phyloP scores from a whole-genome alignment of 176 grass and related monocot genomes.

The Oryza australiensis region DNA sequence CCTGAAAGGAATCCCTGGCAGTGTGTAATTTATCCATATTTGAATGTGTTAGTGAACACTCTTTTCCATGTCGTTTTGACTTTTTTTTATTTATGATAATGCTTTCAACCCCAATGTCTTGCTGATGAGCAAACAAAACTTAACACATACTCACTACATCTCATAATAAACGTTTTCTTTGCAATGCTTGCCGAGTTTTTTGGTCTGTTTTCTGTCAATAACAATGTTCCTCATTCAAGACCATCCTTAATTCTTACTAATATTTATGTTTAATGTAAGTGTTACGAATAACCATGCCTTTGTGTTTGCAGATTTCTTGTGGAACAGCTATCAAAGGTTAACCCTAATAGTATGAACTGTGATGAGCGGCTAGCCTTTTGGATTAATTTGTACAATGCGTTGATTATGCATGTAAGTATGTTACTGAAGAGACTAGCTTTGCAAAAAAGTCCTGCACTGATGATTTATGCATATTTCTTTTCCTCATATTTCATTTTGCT shows the following conservation, averaged over 20 bases:
- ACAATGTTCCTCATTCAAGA: background rate
- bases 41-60: constrained; percentile 8
- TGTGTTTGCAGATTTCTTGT: constrained; percentile 78
- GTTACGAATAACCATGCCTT: constrained; percentile 10
- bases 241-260: constrained; percentile 1
- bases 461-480: constrained; percentile 1
- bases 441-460: background rate
- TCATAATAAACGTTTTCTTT: constrained; percentile 16
- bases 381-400: constrained; percentile 95
- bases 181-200: background rate
- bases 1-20: background rate
- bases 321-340: constrained; percentile 85
- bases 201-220: constrained; percentile 18
- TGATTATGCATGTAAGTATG: constrained; percentile 98
- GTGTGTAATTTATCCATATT: background rate
- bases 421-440: constrained; percentile 3
- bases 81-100: constrained; percentile 12
- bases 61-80: constrained; percentile 3
- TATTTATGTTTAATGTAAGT: constrained; percentile 9
- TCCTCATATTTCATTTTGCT: background rate
- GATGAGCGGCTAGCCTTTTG: constrained; percentile 92
- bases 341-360: constrained; percentile 62
- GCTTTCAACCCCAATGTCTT: background rate
- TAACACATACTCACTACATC: background rate
- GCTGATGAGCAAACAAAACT: background rate